Evolutionary conservation across 164 flowering plant species (phyloP), one percentile per base, ranked within the genome.

Genomic region (Cinnamomum micranthum): DNA sequence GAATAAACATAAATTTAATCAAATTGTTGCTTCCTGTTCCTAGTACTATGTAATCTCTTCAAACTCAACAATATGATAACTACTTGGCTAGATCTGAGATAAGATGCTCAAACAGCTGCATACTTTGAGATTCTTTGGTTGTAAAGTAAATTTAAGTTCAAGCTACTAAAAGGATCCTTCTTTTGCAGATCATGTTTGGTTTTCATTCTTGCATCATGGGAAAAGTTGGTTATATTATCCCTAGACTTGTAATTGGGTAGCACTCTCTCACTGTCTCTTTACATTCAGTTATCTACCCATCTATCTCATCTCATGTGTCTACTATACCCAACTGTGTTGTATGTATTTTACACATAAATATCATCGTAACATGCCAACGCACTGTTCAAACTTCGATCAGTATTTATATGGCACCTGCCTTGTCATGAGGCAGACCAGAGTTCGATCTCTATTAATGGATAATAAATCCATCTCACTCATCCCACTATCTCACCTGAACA

Each of bases 211-310:
- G 79, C 75, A 71, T 77, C 35, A 77, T 77, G 75, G 75, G 68
- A 65, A 50, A 72, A 13, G 22, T 28, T 28, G 20, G 66, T 25
- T 67, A 65, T 66, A 67, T 77, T 0, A 35, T 72, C 33, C 75
- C 75, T 25, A 72, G 79, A 60, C 79, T 77, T 35, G 51, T 77
- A 59, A 72, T 68, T 77, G 79, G 75, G 79, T 77, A 77, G 24
- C 13, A 17, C n/a, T 17, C 41, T 65, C 59, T 62, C 25, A 2
- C 77, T 58, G 19, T 59, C 15, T 31, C 23, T 62, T 66, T 52
- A 2, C 19, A 50, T 24, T 17, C 52, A 69, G 17, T 22, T 13
- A 69, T 41, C 20, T 35, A 7, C 41, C 11, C 20, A 35, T 41
- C 23, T 41, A n/a, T 35, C 31, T 69, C 14, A 25, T 31, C 13